Percentiles rank a stretch among this genome's conserved stretches.
phyloP scores from a whole-genome alignment of 805 yeast genomes.

The Yamadazyma takamatsuzukensis region DNA sequence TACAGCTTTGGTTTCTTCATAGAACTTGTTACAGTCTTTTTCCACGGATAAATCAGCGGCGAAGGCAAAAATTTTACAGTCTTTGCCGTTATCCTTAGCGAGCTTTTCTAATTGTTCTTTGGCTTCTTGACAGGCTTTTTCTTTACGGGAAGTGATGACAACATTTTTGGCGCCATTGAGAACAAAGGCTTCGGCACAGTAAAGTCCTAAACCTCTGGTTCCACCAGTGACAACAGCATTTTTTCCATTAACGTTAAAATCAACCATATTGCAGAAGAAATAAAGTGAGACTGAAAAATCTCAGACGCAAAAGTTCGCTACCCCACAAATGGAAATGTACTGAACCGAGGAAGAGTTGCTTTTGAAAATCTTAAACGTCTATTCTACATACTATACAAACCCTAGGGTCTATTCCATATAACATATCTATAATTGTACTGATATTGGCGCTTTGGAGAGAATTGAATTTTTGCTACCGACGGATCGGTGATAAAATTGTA shows the following conservation, averaged over 20 bases:
- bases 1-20: conserved; percentile 32
- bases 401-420: too few species aligned
- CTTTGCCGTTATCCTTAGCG: conserved; percentile 31
- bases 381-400: too few species aligned
- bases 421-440: too few species aligned
- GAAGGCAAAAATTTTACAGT: conserved; percentile 35
- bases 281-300: background rate
- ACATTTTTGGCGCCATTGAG: conserved; percentile 59
- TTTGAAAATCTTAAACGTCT: too few species aligned
- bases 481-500: too few species aligned
- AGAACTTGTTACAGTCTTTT: conserved; percentile 45
- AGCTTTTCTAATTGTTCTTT: conserved; percentile 35
- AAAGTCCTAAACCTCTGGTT: conserved; percentile 68
- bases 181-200: conserved; percentile 63
- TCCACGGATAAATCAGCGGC: conserved; percentile 56
- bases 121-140: conserved; percentile 58
- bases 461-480: too few species aligned
- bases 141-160: conserved; percentile 63
- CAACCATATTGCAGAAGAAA: conserved; percentile 28
- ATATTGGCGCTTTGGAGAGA: too few species aligned
- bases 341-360: too few species aligned
- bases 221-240: conserved; percentile 71
- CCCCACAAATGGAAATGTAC: too few species aligned
- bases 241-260: conserved; percentile 53
- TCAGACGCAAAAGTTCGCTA: background rate